Evolutionary conservation across 306 rosid species (phyloP).

Genomic region (Trichosanthes cucumerina): DNA sequence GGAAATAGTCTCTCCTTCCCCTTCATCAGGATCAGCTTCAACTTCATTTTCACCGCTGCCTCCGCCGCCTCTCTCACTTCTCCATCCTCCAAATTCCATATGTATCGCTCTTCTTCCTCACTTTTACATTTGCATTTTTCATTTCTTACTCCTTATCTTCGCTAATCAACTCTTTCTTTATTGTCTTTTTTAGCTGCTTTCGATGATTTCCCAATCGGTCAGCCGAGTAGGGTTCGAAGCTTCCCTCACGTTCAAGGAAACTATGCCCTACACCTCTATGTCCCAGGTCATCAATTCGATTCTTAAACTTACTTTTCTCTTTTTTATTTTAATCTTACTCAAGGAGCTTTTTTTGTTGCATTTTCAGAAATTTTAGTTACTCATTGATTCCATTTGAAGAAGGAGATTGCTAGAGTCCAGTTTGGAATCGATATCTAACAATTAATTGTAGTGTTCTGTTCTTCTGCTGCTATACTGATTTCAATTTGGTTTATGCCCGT

Average conservation of each 20-base stretch:
- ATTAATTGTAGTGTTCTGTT: background rate
- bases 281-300: conserved; percentile 43
- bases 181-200: conserved; percentile 29
- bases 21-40: conserved; percentile 16
- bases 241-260: conserved; percentile 85
- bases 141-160: background rate
- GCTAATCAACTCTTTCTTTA: conserved; percentile 24
- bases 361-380: background rate
- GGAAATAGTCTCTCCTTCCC: conserved; percentile 25
- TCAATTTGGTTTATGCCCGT: background rate
- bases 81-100: conserved; percentile 32
- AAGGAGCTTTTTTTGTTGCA: background rate
- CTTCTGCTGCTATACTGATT: background rate
- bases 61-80: conserved; percentile 63
- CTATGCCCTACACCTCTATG: conserved; percentile 69
- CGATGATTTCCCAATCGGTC: conserved; percentile 25
- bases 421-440: background rate
- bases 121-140: background rate
- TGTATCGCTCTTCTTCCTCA: conserved; percentile 24
- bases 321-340: background rate
- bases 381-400: background rate
- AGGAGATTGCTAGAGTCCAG: background rate
- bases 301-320: background rate
- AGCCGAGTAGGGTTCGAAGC: conserved; percentile 54
- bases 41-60: conserved; percentile 28